Evolutionary conservation across 257 asterid species (phyloP).

Genomic region (Osmanthus fragrans): DNA sequence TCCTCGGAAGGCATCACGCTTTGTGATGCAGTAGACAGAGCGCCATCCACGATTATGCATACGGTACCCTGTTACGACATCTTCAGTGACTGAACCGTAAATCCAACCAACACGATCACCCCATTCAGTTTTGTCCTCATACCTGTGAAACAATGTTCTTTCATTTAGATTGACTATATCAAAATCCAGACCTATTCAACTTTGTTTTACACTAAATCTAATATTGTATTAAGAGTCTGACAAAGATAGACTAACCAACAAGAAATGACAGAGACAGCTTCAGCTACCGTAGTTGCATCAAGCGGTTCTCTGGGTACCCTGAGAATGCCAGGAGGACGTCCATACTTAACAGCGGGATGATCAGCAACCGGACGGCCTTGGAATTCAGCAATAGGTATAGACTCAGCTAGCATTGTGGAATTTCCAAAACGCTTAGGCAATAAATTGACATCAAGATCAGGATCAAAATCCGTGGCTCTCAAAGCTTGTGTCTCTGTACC

Average conservation of each 20-base stretch:
- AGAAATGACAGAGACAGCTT: slow-evolving; percentile 56
- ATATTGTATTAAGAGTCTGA: too few relatives aligned
- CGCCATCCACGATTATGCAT: slow-evolving; percentile 79
- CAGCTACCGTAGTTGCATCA: slow-evolving; percentile 60
- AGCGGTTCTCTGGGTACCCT: slow-evolving; percentile 48
- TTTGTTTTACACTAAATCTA: background rate
- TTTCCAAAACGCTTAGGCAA: slow-evolving; percentile 62
- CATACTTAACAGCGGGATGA: slow-evolving; percentile 63
- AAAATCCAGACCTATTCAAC: too few relatives aligned
- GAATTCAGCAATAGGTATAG: slow-evolving; percentile 57
- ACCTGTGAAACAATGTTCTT: slow-evolving; percentile 21
- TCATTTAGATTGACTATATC: too few relatives aligned
- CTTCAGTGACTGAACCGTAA: slow-evolving; percentile 66
- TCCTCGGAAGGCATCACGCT: slow-evolving; percentile 63
- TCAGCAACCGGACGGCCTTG: slow-evolving; percentile 68
- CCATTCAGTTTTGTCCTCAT: slow-evolving; percentile 74
- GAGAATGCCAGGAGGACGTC: slow-evolving; percentile 58
- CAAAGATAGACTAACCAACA: slow-evolving; percentile 39
- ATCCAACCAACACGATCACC: slow-evolving; percentile 76
- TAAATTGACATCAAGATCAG: slow-evolving; percentile 47
- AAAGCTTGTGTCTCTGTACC: slow-evolving; percentile 38
- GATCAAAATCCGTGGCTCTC: slow-evolving; percentile 48
- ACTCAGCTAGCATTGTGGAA: slow-evolving; percentile 48
- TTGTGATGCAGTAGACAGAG: slow-evolving; percentile 60
- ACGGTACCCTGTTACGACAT: slow-evolving; percentile 67